These are phyloP conservation scores for Erodium moschatum DNA, from an alignment of 441 rosid species.

Conservation along the genomic window DNA sequence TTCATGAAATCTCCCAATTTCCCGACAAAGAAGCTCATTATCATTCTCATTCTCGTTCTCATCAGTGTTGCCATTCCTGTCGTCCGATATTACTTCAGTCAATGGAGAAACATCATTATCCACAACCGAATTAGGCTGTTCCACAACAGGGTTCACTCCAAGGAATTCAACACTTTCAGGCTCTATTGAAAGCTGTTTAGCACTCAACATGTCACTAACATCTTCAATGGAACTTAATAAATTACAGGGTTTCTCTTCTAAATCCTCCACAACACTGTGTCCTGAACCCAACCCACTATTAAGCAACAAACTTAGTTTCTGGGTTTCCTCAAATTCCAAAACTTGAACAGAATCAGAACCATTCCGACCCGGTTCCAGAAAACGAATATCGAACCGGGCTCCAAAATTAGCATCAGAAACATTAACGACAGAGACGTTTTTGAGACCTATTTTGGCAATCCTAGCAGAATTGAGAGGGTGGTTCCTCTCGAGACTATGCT, in stretches of 20 bases:
- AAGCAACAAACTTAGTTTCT: constrained; percentile 15
- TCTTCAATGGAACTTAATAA: constrained; percentile 18
- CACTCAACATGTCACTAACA: background rate
- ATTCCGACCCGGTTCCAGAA: constrained; percentile 24
- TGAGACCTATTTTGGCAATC: constrained; percentile 63
- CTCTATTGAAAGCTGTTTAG: constrained; percentile 15
- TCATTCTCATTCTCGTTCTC: background rate
- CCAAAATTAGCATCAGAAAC: constrained; percentile 54
- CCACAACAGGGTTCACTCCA: background rate
- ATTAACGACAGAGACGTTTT: constrained; percentile 38
- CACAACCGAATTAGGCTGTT: background rate
- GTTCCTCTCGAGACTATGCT: constrained; percentile 61
- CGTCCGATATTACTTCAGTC: background rate
- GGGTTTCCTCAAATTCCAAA: constrained; percentile 8
- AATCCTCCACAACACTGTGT: constrained; percentile 12
- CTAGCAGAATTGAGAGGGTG: constrained; percentile 73
- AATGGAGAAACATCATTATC: background rate
- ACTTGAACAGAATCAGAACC: constrained; percentile 23
- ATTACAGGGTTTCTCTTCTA: constrained; percentile 13
- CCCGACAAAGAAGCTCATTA: background rate
- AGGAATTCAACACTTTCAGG: background rate
- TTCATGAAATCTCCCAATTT: constrained; percentile 9
- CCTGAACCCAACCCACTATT: constrained; percentile 19
- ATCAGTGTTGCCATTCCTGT: background rate
- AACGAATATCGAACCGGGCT: constrained; percentile 44